Evolutionary conservation across 345 rosid species (phyloP), one percentile per base, ranked within the genome.

Genomic region (Melaleuca quinquenervia): DNA sequence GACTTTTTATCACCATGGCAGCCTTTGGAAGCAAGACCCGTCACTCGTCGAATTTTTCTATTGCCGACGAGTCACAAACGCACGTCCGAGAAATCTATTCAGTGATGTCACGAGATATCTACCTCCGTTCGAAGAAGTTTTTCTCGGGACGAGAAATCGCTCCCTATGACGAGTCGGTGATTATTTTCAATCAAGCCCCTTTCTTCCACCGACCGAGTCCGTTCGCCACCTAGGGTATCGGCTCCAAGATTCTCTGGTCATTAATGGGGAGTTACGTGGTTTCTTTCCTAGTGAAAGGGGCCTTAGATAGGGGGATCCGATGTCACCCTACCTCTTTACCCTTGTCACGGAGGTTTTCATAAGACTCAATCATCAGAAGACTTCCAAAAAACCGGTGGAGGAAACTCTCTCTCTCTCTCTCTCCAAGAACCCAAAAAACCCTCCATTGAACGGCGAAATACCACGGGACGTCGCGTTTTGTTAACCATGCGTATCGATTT

Each of bases 331-430:
- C n/a, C n/a, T n/a, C n/a, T n/a, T n/a, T n/a, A n/a, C n/a, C n/a
- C n/a, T n/a, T n/a, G n/a, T n/a, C n/a, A n/a, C n/a, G n/a, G n/a
- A n/a, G n/a, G n/a, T n/a, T n/a, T n/a, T n/a, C n/a, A n/a, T n/a
- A n/a, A n/a, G n/a, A n/a, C n/a, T n/a, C n/a, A n/a, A n/a, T n/a
- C n/a, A n/a, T n/a, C n/a, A n/a, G n/a, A n/a, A n/a, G n/a, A n/a
- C n/a, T n/a, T n/a, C n/a, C n/a, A n/a, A n/a, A n/a, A n/a, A 1
- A 36, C 20, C 48, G 3, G 44, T 0, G 44, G 21, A 1, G 22
- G 1, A 7, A 58, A 58, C 8, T 3, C 45, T 32, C 78, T 32
- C 6, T 0, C 8, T 3, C 45, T 32, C 78, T 32, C 6, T 0
- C 7, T 36, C 9, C 36, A 5, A 70, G 13, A 70, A 70, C 44